Evolutionary conservation across 202 grass and related monocot genomes (phyloP).

Genomic region (Schoenoplectus triqueter): DNA sequence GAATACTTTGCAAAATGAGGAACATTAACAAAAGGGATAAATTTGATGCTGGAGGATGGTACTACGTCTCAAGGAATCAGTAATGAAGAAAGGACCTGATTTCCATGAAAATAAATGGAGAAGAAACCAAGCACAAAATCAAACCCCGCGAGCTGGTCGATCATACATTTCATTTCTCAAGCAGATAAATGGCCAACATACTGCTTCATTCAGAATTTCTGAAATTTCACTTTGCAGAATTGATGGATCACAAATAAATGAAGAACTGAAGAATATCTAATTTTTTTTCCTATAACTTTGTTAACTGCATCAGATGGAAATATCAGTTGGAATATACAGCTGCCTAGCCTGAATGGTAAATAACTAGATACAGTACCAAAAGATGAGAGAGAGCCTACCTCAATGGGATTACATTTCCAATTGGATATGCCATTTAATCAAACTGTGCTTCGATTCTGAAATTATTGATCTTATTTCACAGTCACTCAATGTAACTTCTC

Average conservation of each 20-base stretch:
- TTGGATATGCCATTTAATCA: slow-evolving; percentile 44
- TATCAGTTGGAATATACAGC: background rate
- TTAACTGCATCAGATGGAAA: background rate
- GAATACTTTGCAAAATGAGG: slow-evolving; percentile 18
- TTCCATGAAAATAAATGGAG: slow-evolving; percentile 65
- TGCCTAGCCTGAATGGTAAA: background rate
- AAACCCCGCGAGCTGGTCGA: slow-evolving; percentile 55
- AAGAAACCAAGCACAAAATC: slow-evolving; percentile 69
- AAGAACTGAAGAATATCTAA: background rate
- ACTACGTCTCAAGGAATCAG: slow-evolving; percentile 86
- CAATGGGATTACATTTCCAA: slow-evolving; percentile 45
- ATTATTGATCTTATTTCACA: slow-evolving; percentile 43
- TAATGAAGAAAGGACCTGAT: slow-evolving; percentile 57
- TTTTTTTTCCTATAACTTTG: background rate
- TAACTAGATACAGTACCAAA: background rate
- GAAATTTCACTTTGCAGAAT: slow-evolving; percentile 73
- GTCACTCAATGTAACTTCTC: slow-evolving; percentile 9
- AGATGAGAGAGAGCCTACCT: slow-evolving; percentile 52
- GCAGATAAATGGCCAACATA: slow-evolving; percentile 72
- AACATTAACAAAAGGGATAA: slow-evolving; percentile 32
- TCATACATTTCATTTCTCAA: slow-evolving; percentile 71
- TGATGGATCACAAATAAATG: slow-evolving; percentile 49
- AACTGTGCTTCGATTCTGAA: slow-evolving; percentile 46
- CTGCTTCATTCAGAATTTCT: slow-evolving; percentile 57
- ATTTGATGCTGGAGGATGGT: slow-evolving; percentile 25